A percentile compares a stretch with the other conserved stretches of the same genome.
phyloP scores from a whole-genome alignment of 495 filamentous ascomycete genomes.

The Tuber umbilicatum region DNA sequence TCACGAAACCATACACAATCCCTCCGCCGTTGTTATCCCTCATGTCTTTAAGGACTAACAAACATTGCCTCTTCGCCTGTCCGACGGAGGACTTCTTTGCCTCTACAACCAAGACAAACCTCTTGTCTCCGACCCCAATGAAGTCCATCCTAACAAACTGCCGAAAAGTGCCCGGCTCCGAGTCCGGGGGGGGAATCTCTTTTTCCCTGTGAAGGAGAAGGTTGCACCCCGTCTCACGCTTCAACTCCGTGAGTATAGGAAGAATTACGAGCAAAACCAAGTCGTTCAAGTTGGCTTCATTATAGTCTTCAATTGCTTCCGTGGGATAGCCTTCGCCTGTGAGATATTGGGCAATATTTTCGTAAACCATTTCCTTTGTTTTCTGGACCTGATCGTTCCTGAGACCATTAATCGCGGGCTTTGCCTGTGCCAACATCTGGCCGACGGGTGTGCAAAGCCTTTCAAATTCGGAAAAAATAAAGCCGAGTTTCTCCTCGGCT shows the following conservation, averaged over 20 bases:
- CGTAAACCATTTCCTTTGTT: slow-evolving; percentile 16
- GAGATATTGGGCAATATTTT: slow-evolving; percentile 10
- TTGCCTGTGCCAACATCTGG: slow-evolving; percentile 11
- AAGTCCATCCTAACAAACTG: neutral
- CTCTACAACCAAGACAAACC: too few relatives aligned
- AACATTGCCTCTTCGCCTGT: too few relatives aligned
- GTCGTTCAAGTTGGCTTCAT: slow-evolving; percentile 13
- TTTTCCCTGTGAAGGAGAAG: slow-evolving; percentile 9
- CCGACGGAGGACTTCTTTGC: too few relatives aligned
- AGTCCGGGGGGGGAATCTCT: slow-evolving; percentile 6
- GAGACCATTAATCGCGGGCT: neutral
- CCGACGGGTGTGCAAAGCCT: neutral
- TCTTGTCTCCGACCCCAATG: neutral
- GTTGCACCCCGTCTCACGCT: slow-evolving; percentile 5
- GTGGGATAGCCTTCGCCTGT: slow-evolving; percentile 6
- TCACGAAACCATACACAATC: too few relatives aligned
- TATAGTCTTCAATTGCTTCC: slow-evolving; percentile 3
- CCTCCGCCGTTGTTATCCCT: too few relatives aligned
- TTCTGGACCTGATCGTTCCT: neutral
- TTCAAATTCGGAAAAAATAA: too few relatives aligned
- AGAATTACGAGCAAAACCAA: slow-evolving; percentile 7
- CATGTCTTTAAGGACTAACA: too few relatives aligned
- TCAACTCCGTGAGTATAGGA: slow-evolving; percentile 8
- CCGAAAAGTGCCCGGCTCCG: slow-evolving; percentile 1
- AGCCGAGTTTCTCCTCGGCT: too few relatives aligned